A percentile compares a stretch with the other conserved stretches of the same genome.
phyloP scores from a whole-genome alignment of 164 flowering plant genomes.

The Stephania yunnanensis region DNA sequence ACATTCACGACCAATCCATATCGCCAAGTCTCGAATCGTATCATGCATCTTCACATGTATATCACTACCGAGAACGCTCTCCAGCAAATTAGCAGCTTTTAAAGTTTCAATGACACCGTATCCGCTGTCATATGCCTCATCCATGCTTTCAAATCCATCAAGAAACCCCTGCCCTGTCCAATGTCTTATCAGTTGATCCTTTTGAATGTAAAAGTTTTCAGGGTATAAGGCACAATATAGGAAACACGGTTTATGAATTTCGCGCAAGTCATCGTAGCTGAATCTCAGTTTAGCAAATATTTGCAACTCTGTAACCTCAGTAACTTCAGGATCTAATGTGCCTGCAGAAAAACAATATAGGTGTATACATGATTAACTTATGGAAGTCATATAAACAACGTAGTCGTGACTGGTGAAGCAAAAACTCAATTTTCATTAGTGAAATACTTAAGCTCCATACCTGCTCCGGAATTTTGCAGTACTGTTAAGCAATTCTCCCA shows the following conservation, averaged over 20 bases:
- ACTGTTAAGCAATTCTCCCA: neutral
- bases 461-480: neutral
- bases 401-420: too few species aligned
- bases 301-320: neutral
- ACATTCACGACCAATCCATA: constrained; percentile 13
- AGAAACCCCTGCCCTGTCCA: constrained; percentile 12
- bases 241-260: neutral
- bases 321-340: neutral
- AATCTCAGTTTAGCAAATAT: constrained; percentile 11
- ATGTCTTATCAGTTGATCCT: neutral
- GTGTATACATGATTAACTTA: too few species aligned
- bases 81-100: constrained; percentile 2
- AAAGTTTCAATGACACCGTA: constrained; percentile 7
- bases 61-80: neutral
- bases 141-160: constrained; percentile 4
- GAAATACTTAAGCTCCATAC: neutral
- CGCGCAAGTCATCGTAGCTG: constrained; percentile 9
- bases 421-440: too few species aligned
- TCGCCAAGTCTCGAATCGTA: constrained; percentile 11
- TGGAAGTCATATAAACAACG: too few species aligned
- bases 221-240: constrained; percentile 13
- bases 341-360: too few species aligned
- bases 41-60: constrained; percentile 13
- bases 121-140: neutral
- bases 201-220: constrained; percentile 2